Evolutionary conservation across 345 rosid genomes (phyloP), one percentile per base, ranked within the genome.

Genomic region (Lenwebbia sp.): DNA sequence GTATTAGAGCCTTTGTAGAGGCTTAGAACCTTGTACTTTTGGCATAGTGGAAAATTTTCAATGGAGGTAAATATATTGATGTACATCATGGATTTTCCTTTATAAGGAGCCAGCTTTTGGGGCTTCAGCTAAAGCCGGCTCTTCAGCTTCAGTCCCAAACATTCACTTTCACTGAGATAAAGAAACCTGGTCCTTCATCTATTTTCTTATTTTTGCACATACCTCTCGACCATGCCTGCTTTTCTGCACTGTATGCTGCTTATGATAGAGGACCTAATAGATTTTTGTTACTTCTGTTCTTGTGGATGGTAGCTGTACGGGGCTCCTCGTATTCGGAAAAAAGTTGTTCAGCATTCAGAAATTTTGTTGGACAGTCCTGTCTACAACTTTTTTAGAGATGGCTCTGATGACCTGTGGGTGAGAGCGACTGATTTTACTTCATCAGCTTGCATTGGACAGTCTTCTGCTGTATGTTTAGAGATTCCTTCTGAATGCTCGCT

Each of bases 241-340:
- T 83, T 17, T 50, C 26, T 19, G 37, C 84, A 50, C 52, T 23
- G 12, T 54, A 50, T 50, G 56, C 37, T 83, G 47, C 58, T 52
- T 50, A 50, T 83, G 54, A 50, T 83, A 83, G 9, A 21, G 5
- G 53, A n/a, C 84, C 25, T 50, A 83, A 52, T 82, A 51, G 37
- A 52, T 54, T 52, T 62, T 21, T 57, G 11, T 81, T 22, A 44
- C 37, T 44, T 25, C 50, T 21, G 82, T 52, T 40, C 82, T 85
- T 82, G 82, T 57, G 26, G 53, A 87, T 51, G 49, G 19, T 84
- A 93, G 95, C 84, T 95, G 83, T 82, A 85, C 49, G 96, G 97
- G 49, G 94, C 96, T 84, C 98, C 97, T 83, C 89, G 91, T 21
- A 92, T 95, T 84, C 93, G 88, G 84, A 82, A 88, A 90, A 92